These are phyloP conservation scores for Geosiphon pyriformis DNA, from an alignment of 192 early-diverging fungal genomes.

Conservation along the genomic window DNA sequence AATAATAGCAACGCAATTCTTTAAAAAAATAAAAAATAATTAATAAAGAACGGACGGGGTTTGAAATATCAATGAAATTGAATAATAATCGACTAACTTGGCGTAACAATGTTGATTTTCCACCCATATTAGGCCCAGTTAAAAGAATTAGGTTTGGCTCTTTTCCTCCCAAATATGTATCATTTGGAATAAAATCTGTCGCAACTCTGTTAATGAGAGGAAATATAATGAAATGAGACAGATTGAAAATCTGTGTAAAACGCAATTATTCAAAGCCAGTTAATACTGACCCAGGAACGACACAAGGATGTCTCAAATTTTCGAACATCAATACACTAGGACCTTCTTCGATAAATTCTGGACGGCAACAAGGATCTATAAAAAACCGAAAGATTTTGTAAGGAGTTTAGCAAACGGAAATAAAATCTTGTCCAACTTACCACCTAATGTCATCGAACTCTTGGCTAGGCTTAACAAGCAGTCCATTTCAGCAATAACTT, in stretches of 20 bases:
- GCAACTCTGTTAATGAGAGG: slow-evolving; percentile 25
- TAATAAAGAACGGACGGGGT: not conserved
- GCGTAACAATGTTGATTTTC: slow-evolving; percentile 93
- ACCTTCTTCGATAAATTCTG: slow-evolving; percentile 71
- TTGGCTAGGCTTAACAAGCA: slow-evolving; percentile 72
- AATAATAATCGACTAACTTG: slow-evolving; percentile 48
- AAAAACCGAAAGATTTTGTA: too few species aligned
- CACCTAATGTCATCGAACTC: slow-evolving; percentile 61
- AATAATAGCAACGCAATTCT: slow-evolving; percentile 88
- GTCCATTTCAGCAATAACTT: slow-evolving; percentile 80
- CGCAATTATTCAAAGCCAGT: not conserved
- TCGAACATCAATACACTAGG: slow-evolving; percentile 69
- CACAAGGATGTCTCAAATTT: slow-evolving; percentile 92
- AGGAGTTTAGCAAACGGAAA: not conserved
- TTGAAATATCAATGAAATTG: not conserved
- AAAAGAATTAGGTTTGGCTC: slow-evolving; percentile 76
- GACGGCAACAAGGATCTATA: slow-evolving; percentile 74
- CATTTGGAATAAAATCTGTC: slow-evolving; percentile 91
- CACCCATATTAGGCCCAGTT: slow-evolving; percentile 99
- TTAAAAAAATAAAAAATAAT: not conserved
- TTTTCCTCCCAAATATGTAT: slow-evolving; percentile 70
- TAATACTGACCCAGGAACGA: slow-evolving; percentile 53
- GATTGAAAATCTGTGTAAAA: not conserved
- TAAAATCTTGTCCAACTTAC: slow-evolving; percentile 30
- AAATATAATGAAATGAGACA: slow-evolving; percentile 15